Evolutionary conservation across 2,329 filamentous ascomycete genomes (phyloP).

Genomic region (Penicillium freii): DNA sequence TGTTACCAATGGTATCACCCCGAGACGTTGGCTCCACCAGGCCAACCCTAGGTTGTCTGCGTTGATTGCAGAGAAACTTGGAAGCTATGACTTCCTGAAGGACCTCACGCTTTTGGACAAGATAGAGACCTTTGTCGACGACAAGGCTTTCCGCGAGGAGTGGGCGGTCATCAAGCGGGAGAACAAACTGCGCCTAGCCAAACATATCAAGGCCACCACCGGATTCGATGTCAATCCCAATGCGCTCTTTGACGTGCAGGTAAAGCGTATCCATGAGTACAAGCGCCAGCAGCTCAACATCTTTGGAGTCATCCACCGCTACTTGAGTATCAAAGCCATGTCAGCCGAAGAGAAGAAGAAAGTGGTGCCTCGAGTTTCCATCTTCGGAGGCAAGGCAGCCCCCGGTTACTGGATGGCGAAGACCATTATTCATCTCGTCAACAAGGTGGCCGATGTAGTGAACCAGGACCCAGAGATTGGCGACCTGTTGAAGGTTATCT

Average conservation of each 20-base stretch:
- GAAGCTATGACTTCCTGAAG: slow-evolving; percentile 79
- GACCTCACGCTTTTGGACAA: slow-evolving; percentile 84
- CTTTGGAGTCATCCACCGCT: slow-evolving; percentile 94
- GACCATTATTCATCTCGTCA: slow-evolving; percentile 95
- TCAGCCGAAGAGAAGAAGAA: slow-evolving; percentile 81
- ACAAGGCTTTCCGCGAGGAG: slow-evolving; percentile 86
- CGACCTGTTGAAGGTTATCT: slow-evolving; percentile 93
- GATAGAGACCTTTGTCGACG: slow-evolving; percentile 77
- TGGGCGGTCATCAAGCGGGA: slow-evolving; percentile 96
- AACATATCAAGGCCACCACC: slow-evolving; percentile 81
- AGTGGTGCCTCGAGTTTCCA: slow-evolving; percentile 80
- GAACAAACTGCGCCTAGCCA: slow-evolving; percentile 90
- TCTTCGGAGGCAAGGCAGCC: slow-evolving; percentile 96
- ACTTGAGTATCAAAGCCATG: slow-evolving; percentile 84
- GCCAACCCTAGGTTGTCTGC: slow-evolving; percentile 91
- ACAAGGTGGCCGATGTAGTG: slow-evolving; percentile 82
- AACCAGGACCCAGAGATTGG: slow-evolving; percentile 92
- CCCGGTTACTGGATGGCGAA: slow-evolving; percentile 99
- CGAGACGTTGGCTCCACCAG: slow-evolving; percentile 93
- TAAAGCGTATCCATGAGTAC: slow-evolving; percentile 99
- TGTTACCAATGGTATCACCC: slow-evolving; percentile 97
- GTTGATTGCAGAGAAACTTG: slow-evolving; percentile 85
- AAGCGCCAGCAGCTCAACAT: slow-evolving; percentile 99
- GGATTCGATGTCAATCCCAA: slow-evolving; percentile 81
- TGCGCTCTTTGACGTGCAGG: slow-evolving; percentile 92